A percentile compares a stretch with the other conserved stretches of the same genome.
Conservation (phyloP, 1,139 yeast genomes). For the Kazachstania sp. region DNA sequence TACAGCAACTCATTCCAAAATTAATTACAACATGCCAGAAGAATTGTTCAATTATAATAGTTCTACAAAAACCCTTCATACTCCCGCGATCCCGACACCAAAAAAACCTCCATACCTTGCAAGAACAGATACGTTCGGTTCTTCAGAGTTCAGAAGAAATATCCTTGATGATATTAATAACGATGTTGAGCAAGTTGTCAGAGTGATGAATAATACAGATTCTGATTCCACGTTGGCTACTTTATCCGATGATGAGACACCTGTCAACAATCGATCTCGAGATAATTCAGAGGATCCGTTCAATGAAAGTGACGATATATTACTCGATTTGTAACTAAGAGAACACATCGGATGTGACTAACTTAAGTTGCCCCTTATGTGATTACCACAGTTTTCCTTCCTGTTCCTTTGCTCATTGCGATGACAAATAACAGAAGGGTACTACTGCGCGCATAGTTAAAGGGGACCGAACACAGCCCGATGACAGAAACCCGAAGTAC, state of each 20-base stretch:
- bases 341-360: too few species aligned
- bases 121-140: constrained; percentile 5
- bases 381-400: too few species aligned
- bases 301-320: neutral
- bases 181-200: constrained; percentile 4
- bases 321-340: neutral
- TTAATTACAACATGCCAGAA: neutral
- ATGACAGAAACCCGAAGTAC: too few species aligned
- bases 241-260: neutral
- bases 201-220: neutral
- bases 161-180: constrained; percentile 2
- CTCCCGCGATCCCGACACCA: neutral
- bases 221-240: neutral
- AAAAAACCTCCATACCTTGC: constrained; percentile 4
- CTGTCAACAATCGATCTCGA: neutral
- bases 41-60: neutral
- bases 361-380: too few species aligned
- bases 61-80: neutral
- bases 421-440: too few species aligned
- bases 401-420: too few species aligned
- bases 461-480: too few species aligned
- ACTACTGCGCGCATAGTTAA: too few species aligned
- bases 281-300: neutral
- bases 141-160: neutral
- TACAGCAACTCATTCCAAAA: too few species aligned